Percentiles rank a stretch among this genome's conserved stretches.
Evolutionary conservation across 768 basidiomycete genomes (phyloP).

Genomic region (Serendipita sp.): DNA sequence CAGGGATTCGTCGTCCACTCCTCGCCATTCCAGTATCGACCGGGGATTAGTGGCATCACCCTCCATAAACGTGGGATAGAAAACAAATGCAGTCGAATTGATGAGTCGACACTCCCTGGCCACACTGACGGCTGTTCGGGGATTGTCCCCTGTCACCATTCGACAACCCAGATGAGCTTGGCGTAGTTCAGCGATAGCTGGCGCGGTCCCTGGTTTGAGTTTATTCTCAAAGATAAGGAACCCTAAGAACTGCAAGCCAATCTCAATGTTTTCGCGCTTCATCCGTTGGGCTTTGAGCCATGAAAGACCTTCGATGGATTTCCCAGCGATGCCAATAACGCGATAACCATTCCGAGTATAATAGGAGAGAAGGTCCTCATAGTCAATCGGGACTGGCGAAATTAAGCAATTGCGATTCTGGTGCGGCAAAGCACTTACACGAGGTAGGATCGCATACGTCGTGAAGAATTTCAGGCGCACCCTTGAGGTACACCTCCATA

Average conservation of each 20-base stretch:
- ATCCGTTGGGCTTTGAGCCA: constrained; percentile 97
- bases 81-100: constrained; percentile 78
- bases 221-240: constrained; percentile 98
- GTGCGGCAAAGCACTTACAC: constrained; percentile 40
- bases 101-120: constrained; percentile 86
- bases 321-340: constrained; percentile 96
- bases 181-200: constrained; percentile 78
- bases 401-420: not conserved
- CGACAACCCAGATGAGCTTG: constrained; percentile 83
- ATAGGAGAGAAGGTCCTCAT: constrained; percentile 88
- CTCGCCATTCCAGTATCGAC: constrained; percentile 72
- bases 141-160: constrained; percentile 98
- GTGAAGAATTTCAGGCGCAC: constrained; percentile 96
- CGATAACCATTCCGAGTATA: constrained; percentile 95
- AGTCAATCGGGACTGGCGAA: constrained; percentile 76
- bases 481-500: constrained; percentile 98
- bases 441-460: constrained; percentile 88
- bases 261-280: constrained; percentile 93
- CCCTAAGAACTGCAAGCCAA: constrained; percentile 76
- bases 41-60: constrained; percentile 34
- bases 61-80: constrained; percentile 60
- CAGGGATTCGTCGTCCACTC: constrained; percentile 75
- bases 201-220: constrained; percentile 79
- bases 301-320: constrained; percentile 80
- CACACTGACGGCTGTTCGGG: constrained; percentile 91